These are phyloP conservation scores for Claviceps sp. DNA, from an alignment of 2,329 filamentous ascomycete genomes.

Conservation along the genomic window DNA sequence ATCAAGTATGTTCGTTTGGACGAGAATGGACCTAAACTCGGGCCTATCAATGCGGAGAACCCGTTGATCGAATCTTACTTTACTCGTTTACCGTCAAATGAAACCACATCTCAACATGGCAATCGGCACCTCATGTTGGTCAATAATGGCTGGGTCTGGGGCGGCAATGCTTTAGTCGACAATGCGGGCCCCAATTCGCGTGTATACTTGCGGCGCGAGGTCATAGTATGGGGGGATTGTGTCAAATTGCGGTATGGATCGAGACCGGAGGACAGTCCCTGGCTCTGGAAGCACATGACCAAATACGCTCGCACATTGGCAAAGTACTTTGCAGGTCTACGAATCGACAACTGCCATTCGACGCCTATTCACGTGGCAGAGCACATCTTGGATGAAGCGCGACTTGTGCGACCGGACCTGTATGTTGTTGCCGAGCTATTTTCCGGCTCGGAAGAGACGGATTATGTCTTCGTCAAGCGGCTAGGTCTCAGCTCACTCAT, in stretches of 20 bases:
- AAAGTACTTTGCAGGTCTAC: slow-evolving; percentile 87
- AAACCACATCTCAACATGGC: slow-evolving; percentile 62
- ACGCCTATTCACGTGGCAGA: slow-evolving; percentile 91
- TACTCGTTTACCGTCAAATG: slow-evolving; percentile 71
- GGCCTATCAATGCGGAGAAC: slow-evolving; percentile 60
- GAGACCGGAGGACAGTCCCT: slow-evolving; percentile 73
- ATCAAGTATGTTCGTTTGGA: slow-evolving; percentile 94
- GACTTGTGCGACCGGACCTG: slow-evolving; percentile 71
- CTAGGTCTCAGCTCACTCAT: slow-evolving; percentile 86
- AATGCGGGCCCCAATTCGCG: slow-evolving; percentile 81
- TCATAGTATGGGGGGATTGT: slow-evolving; percentile 97
- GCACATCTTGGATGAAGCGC: slow-evolving; percentile 87
- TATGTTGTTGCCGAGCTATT: slow-evolving; percentile 94
- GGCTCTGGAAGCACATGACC: slow-evolving; percentile 91
- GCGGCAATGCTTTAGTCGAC: slow-evolving; percentile 83
- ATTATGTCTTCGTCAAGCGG: slow-evolving; percentile 89
- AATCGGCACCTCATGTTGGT: slow-evolving; percentile 67
- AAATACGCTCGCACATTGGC: slow-evolving; percentile 85
- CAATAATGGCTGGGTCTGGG: slow-evolving; percentile 99
- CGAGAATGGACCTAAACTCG: slow-evolving; percentile 75
- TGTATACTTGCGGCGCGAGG: slow-evolving; percentile 89
- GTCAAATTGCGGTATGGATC: slow-evolving; percentile 89
- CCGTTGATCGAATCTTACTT: slow-evolving; percentile 93
- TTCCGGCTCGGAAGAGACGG: slow-evolving; percentile 87
- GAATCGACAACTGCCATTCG: slow-evolving; percentile 96